Percentiles rank a stretch among this genome's conserved stretches.
Conservation (phyloP, 768 basidiomycete species). For the Mrakia frigida region DNA sequence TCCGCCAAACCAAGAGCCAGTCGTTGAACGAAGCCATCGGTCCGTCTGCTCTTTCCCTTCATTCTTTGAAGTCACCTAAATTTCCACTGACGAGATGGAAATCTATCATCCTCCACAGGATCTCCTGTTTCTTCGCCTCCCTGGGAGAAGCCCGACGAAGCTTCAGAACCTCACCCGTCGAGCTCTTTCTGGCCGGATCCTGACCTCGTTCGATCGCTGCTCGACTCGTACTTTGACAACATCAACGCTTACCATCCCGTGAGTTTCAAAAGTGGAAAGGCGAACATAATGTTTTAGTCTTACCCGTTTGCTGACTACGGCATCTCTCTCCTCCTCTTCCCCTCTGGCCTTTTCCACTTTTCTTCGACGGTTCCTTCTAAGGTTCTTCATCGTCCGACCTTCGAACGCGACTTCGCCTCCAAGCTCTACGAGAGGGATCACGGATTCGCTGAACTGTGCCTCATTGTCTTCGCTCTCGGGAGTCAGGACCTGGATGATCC, state of each 20-base stretch:
- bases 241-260: too few species aligned
- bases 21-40: too few species aligned
- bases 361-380: background rate
- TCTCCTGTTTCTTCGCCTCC: background rate
- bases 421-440: constrained; percentile 51
- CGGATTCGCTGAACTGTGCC: constrained; percentile 53
- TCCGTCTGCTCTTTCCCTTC: background rate
- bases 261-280: too few species aligned
- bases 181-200: background rate
- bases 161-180: background rate
- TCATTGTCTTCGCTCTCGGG: constrained; percentile 68
- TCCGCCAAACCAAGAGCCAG: background rate
- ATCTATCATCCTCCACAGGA: background rate
- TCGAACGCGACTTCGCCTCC: background rate
- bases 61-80: too few species aligned
- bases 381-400: background rate
- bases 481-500: constrained; percentile 57
- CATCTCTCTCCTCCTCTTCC: background rate
- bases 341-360: background rate
- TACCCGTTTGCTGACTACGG: too few species aligned
- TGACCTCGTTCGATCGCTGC: background rate
- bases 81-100: too few species aligned
- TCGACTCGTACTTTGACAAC: background rate
- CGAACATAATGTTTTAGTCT: too few species aligned
- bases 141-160: background rate